Evolutionary conservation across 2,329 filamentous ascomycete species (phyloP).

Genomic region (Scleromitrula shiraiana): DNA sequence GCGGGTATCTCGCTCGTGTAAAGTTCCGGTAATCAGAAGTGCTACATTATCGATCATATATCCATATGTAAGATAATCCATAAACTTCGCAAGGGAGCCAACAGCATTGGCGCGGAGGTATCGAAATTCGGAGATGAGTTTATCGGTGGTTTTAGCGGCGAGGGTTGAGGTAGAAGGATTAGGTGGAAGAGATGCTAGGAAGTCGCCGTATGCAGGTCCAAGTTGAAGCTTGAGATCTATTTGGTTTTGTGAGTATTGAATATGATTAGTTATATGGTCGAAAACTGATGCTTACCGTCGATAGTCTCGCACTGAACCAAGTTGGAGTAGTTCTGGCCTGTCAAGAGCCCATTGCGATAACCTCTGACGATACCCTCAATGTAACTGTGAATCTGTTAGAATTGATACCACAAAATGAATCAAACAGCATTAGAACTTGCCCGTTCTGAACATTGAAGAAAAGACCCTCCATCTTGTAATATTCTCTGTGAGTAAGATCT

Average conservation of each 20-base stretch:
- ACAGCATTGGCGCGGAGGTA: slow-evolving; percentile 92
- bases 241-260: no score
- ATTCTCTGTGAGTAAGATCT: slow-evolving; percentile 6
- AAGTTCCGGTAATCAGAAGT: slow-evolving; percentile 91
- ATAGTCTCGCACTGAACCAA: slow-evolving; percentile 96
- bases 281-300: slow-evolving; percentile 56
- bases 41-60: slow-evolving; percentile 99
- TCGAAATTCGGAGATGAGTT: slow-evolving; percentile 93
- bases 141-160: slow-evolving; percentile 92
- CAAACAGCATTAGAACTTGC: slow-evolving; percentile 38
- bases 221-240: slow-evolving; percentile 98
- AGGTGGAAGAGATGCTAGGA: slow-evolving; percentile 84
- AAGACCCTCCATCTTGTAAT: slow-evolving; percentile 71
- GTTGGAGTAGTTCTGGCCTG: slow-evolving; percentile 85
- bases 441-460: slow-evolving; percentile 93
- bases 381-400: slow-evolving; percentile 53
- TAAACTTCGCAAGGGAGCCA: slow-evolving; percentile 85
- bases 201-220: slow-evolving; percentile 92
- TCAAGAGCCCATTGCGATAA: slow-evolving; percentile 91
- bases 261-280: slow-evolving; percentile 6
- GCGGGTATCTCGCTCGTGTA: slow-evolving; percentile 93
- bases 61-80: slow-evolving; percentile 96
- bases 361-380: slow-evolving; percentile 96
- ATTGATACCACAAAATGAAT: slow-evolving; percentile 8
- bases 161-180: slow-evolving; percentile 95